These are phyloP conservation scores for Daldinia sp. DNA, from an alignment of 2,329 filamentous ascomycete genomes.

Conservation along the genomic window DNA sequence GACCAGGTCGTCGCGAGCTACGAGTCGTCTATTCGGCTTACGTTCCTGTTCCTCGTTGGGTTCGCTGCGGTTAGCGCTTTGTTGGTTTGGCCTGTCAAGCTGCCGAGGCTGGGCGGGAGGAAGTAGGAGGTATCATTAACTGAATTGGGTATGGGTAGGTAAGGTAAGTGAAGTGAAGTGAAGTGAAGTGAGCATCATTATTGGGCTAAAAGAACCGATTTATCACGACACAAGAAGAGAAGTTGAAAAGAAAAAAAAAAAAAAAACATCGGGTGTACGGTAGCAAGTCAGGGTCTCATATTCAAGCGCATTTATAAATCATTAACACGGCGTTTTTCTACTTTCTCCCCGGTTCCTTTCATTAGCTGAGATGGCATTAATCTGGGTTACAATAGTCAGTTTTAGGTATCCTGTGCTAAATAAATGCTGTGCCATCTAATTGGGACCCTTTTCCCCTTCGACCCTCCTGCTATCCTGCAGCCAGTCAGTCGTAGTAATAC, in stretches of 20 bases:
- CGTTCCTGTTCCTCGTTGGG: conserved; percentile 58
- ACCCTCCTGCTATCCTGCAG: conserved; percentile 3
- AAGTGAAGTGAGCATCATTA: neutral
- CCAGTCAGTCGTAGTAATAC: conserved; percentile 1
- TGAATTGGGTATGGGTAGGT: neutral
- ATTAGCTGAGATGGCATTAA: neutral
- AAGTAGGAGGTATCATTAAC: conserved; percentile 48
- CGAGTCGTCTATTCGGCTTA: conserved; percentile 62
- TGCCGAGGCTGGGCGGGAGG: conserved; percentile 64
- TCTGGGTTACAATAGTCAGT: conserved; percentile 14
- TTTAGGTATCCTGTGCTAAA: conserved; percentile 21
- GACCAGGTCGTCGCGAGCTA: conserved; percentile 69
- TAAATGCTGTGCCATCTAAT: conserved; percentile 12
- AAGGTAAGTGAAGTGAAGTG: neutral
- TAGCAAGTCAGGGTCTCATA: too few relatives aligned
- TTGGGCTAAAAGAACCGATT: too few relatives aligned
- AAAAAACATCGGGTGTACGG: too few relatives aligned
- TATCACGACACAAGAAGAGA: too few relatives aligned
- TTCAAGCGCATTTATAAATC: neutral
- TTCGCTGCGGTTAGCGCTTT: conserved; percentile 63
- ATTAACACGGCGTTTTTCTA: conserved; percentile 3
- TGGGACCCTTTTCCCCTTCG: neutral
- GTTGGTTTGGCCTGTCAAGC: conserved; percentile 63
- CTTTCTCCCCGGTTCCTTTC: neutral
- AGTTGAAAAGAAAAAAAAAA: too few relatives aligned